These are phyloP conservation scores for Verticillium nubilum DNA, from an alignment of 2,329 filamentous ascomycete species.

Conservation along the genomic window DNA sequence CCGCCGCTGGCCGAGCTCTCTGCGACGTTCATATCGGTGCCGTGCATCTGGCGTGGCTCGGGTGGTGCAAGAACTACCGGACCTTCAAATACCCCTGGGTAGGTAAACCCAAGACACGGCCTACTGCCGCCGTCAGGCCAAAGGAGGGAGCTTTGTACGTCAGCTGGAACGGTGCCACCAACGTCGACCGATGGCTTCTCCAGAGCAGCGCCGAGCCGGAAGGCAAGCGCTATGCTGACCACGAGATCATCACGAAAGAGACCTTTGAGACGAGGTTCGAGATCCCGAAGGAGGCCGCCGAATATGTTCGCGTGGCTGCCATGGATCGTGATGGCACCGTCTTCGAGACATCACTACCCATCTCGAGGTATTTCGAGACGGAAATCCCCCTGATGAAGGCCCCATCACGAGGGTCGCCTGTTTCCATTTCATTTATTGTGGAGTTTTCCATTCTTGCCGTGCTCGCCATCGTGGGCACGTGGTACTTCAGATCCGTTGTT, in stretches of 20 bases:
- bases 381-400: not conserved
- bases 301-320: conserved; percentile 15
- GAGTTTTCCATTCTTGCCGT: not conserved
- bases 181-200: conserved; percentile 29
- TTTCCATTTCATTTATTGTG: not conserved
- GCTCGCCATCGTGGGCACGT: not conserved
- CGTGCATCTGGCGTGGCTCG: conserved; percentile 27
- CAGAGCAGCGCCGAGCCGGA: conserved; percentile 21
- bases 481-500: not conserved
- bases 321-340: conserved; percentile 7
- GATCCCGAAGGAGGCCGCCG: conserved; percentile 9
- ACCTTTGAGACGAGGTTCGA: conserved; percentile 16
- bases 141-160: conserved; percentile 23
- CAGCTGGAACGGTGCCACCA: conserved; percentile 29
- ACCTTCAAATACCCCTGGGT: conserved; percentile 49
- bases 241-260: conserved; percentile 9
- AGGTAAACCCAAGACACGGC: conserved; percentile 29
- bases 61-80: conserved; percentile 39
- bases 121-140: not conserved
- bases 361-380: not conserved
- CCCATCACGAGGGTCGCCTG: not conserved
- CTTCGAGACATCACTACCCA: not conserved
- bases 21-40: conserved; percentile 45
- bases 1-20: conserved; percentile 38
- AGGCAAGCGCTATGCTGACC: conserved; percentile 1